Conservation (phyloP, 768 basidiomycete genomes). For the Terana coerulea region DNA sequence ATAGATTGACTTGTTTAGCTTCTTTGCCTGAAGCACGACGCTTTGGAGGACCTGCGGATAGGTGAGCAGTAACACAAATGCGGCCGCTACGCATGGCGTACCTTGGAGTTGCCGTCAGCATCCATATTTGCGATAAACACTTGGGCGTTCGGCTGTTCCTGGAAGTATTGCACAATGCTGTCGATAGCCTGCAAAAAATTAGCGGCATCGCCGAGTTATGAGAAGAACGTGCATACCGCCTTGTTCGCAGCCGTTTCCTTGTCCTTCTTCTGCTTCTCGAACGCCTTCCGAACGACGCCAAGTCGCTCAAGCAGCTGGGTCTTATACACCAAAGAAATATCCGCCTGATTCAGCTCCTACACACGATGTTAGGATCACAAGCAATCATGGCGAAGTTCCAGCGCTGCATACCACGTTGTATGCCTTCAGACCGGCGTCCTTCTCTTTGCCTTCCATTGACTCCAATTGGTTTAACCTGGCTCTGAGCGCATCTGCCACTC, state of each 20-base stretch:
- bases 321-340: slow-evolving; percentile 85
- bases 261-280: slow-evolving; percentile 84
- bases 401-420: slow-evolving; percentile 61
- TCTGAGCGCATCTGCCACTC: slow-evolving; percentile 60
- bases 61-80: too few species aligned
- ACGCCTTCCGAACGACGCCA: slow-evolving; percentile 67
- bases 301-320: slow-evolving; percentile 75
- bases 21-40: slow-evolving; percentile 73
- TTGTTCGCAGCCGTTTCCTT: slow-evolving; percentile 74
- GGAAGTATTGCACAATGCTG: slow-evolving; percentile 66
- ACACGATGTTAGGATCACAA: slow-evolving; percentile 7
- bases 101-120: slow-evolving; percentile 86
- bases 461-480: slow-evolving; percentile 62
- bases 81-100: slow-evolving; percentile 28
- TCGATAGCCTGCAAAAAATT: slow-evolving; percentile 47
- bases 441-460: slow-evolving; percentile 63
- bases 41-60: slow-evolving; percentile 62
- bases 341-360: slow-evolving; percentile 85
- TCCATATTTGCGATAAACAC: slow-evolving; percentile 70
- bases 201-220: neutral
- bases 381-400: neutral
- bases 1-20: slow-evolving; percentile 80
- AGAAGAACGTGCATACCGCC: slow-evolving; percentile 43
- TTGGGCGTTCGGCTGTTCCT: slow-evolving; percentile 65
- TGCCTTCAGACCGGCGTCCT: slow-evolving; percentile 84